A percentile compares a stretch with the other conserved stretches of the same genome.
These are phyloP conservation scores for Fusarium denticulatum DNA, from an alignment of 2,329 filamentous ascomycete genomes.

Conservation along the genomic window DNA sequence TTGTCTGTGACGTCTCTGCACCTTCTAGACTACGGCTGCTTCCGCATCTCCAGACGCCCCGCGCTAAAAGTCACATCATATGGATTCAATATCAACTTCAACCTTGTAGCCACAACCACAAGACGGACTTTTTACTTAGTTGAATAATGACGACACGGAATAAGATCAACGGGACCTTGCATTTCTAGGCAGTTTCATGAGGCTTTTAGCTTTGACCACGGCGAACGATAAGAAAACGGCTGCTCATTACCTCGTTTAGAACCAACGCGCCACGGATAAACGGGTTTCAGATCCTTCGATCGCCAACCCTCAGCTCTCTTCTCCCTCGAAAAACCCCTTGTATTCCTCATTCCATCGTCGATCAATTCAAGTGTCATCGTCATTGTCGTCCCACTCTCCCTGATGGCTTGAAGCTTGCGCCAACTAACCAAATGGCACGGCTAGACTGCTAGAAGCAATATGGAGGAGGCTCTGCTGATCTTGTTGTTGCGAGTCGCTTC, in stretches of 20 bases:
- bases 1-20: slow-evolving; percentile 7
- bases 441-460: background rate
- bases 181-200: background rate
- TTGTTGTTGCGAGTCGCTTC: background rate
- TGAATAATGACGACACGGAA: background rate
- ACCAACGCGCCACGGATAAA: slow-evolving; percentile 18
- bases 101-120: slow-evolving; percentile 7
- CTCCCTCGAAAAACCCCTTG: slow-evolving; percentile 9
- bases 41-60: slow-evolving; percentile 5
- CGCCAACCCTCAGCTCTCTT: background rate
- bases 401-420: slow-evolving; percentile 21
- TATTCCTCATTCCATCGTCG: slow-evolving; percentile 24
- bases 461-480: background rate
- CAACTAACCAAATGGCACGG: background rate
- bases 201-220: background rate
- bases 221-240: background rate
- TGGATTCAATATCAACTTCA: slow-evolving; percentile 6
- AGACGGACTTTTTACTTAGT: background rate
- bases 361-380: slow-evolving; percentile 27
- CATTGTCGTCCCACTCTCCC: slow-evolving; percentile 31
- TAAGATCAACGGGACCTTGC: background rate
- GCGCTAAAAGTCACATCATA: slow-evolving; percentile 17
- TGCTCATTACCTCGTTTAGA: background rate
- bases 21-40: slow-evolving; percentile 4
- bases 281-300: slow-evolving; percentile 14